phyloP scores from a whole-genome alignment of 2,329 filamentous ascomycete species.

The Botryotinia convoluta region DNA sequence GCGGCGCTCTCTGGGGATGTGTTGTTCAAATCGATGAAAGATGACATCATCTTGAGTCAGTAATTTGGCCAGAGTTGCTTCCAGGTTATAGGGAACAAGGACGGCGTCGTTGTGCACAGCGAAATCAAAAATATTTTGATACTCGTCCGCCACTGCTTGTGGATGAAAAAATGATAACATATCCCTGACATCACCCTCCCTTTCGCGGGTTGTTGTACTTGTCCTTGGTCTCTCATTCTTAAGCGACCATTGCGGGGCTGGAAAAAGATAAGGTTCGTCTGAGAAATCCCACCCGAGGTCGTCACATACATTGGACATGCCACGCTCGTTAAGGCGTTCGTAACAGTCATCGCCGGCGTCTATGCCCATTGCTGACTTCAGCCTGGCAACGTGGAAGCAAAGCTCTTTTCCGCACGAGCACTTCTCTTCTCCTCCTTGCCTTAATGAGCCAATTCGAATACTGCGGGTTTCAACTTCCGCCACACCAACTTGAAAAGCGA shows the following conservation, averaged over 20 bases:
- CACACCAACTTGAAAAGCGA: conserved; percentile 35
- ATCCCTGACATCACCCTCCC: conserved; percentile 30
- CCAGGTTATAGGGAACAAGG: conserved; percentile 29
- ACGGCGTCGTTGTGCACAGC: conserved; percentile 26
- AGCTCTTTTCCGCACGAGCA: conserved; percentile 28
- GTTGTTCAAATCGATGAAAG: conserved; percentile 29
- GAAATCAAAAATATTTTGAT: conserved; percentile 32
- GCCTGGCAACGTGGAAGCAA: conserved; percentile 28
- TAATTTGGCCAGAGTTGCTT: conserved; percentile 32
- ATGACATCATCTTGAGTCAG: conserved; percentile 32
- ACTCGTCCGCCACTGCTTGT: conserved; percentile 27
- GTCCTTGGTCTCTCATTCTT: conserved; percentile 25
- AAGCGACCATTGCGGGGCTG: conserved; percentile 31
- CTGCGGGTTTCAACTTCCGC: conserved; percentile 31
- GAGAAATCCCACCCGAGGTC: conserved; percentile 33
- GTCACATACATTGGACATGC: conserved; percentile 33
- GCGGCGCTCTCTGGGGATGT: conserved; percentile 29
- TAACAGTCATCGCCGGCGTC: conserved; percentile 23
- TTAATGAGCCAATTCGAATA: conserved; percentile 30
- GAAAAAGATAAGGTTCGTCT: conserved; percentile 26
- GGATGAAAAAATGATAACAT: conserved; percentile 35
- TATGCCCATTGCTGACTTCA: conserved; percentile 17
- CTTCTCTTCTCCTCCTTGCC: conserved; percentile 21
- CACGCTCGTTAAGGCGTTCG: conserved; percentile 28
- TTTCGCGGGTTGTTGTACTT: conserved; percentile 14